phyloP scores from a whole-genome alignment of 169 alveolate genomes.

The Cryptosporidium bovis region DNA sequence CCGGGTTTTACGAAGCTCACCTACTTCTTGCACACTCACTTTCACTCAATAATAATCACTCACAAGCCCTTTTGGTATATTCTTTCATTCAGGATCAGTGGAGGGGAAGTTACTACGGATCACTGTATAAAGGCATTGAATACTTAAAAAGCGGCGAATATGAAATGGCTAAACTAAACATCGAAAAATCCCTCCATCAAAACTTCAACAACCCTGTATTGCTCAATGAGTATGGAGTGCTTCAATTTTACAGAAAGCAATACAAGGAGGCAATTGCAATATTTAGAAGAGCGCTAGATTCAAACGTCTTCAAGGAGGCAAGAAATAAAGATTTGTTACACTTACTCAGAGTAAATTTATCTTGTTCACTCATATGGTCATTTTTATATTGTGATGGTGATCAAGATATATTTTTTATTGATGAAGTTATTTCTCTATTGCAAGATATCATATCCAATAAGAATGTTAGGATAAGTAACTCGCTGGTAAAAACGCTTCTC shows the following conservation, averaged over 20 bases:
- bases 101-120: slow-evolving; percentile 56
- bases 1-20: slow-evolving; percentile 69
- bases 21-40: slow-evolving; percentile 57
- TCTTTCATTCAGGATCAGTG: slow-evolving; percentile 43
- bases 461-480: background rate
- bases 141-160: slow-evolving; percentile 23
- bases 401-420: background rate
- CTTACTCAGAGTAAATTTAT: slow-evolving; percentile 25
- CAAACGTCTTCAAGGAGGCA: background rate
- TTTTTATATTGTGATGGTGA: slow-evolving; percentile 5
- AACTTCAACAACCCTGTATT: slow-evolving; percentile 9
- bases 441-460: background rate
- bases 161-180: slow-evolving; percentile 10
- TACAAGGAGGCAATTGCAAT: slow-evolving; percentile 11
- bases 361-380: slow-evolving; percentile 56
- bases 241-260: slow-evolving; percentile 32
- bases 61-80: slow-evolving; percentile 46
- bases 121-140: slow-evolving; percentile 56
- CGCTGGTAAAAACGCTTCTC: slow-evolving; percentile 1
- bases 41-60: slow-evolving; percentile 41
- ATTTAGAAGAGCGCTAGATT: slow-evolving; percentile 24
- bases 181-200: slow-evolving; percentile 19
- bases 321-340: background rate
- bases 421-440: slow-evolving; percentile 28
- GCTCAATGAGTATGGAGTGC: slow-evolving; percentile 61